These are phyloP conservation scores for Besnoitia besnoiti DNA, from an alignment of 169 alveolate genomes.

Conservation along the genomic window DNA sequence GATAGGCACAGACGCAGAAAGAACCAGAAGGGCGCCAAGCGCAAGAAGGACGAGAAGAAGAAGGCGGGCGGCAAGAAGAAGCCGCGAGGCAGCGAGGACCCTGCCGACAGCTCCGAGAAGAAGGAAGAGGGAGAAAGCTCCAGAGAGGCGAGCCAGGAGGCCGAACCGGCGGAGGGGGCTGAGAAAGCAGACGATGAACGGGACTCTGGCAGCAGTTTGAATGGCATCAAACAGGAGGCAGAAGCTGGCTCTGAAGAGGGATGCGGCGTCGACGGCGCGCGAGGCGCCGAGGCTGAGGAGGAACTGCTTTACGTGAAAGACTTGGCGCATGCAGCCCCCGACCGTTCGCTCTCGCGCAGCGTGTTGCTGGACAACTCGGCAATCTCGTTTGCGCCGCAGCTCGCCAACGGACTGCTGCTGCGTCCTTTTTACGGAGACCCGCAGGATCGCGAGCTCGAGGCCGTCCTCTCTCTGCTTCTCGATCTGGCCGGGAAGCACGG, in stretches of 20 bases:
- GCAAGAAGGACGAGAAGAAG: not conserved
- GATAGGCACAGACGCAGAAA: too few relatives aligned
- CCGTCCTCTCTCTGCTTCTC: not conserved
- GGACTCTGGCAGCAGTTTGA: too few relatives aligned
- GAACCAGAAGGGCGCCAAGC: too few relatives aligned
- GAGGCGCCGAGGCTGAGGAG: not conserved
- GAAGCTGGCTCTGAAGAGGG: not conserved
- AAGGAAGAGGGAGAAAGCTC: not conserved
- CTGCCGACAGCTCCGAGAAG: too few relatives aligned
- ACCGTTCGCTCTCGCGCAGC: conserved; percentile 19
- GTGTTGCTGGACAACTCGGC: conserved; percentile 53
- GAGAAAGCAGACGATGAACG: not conserved
- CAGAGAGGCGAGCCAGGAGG: not conserved
- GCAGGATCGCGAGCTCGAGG: conserved; percentile 36
- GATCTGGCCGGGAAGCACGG: not conserved
- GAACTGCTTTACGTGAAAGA: conserved; percentile 41
- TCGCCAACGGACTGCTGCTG: conserved; percentile 36
- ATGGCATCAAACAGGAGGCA: too few relatives aligned
- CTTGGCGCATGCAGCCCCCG: conserved; percentile 31
- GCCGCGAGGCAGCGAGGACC: too few relatives aligned
- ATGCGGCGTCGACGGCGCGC: not conserved
- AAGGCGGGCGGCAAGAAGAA: too few relatives aligned
- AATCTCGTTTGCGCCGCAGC: conserved; percentile 45
- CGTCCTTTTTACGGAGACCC: conserved; percentile 51
- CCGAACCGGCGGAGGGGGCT: not conserved